These are phyloP conservation scores for Umbelopsis sp. DNA, from an alignment of 192 early-diverging fungal species.

Conservation along the genomic window DNA sequence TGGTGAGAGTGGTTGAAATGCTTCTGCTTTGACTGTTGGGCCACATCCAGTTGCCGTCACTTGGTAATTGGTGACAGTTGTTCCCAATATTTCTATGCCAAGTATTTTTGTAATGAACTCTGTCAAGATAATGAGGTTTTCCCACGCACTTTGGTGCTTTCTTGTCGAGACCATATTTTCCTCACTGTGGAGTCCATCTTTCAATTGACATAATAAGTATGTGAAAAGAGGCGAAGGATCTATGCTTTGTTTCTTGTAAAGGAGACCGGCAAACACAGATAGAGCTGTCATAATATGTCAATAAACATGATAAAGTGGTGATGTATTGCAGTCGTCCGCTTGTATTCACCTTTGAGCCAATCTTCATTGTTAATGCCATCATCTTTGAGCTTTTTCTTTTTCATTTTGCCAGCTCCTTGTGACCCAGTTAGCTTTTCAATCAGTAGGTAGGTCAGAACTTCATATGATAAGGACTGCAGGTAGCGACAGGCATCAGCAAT, in stretches of 20 bases:
- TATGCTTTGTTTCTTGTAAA: slow-evolving; percentile 62
- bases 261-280: slow-evolving; percentile 63
- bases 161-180: background rate
- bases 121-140: slow-evolving; percentile 67
- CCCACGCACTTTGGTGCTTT: slow-evolving; percentile 42
- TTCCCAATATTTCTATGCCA: slow-evolving; percentile 64
- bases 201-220: slow-evolving; percentile 69
- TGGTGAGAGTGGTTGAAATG: slow-evolving; percentile 50
- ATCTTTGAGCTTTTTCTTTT: slow-evolving; percentile 59
- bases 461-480: slow-evolving; percentile 72
- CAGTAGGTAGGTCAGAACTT: slow-evolving; percentile 70
- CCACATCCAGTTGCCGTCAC: slow-evolving; percentile 66
- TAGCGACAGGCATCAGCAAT: slow-evolving; percentile 82
- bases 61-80: slow-evolving; percentile 60
- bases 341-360: slow-evolving; percentile 61
- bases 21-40: slow-evolving; percentile 61
- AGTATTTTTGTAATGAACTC: slow-evolving; percentile 75
- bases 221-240: slow-evolving; percentile 68
- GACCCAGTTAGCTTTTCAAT: slow-evolving; percentile 67
- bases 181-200: slow-evolving; percentile 18
- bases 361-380: slow-evolving; percentile 61
- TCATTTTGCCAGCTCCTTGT: slow-evolving; percentile 33
- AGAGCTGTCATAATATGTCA: slow-evolving; percentile 36
- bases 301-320: background rate
- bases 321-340: too few relatives aligned